Percentiles rank a stretch among this genome's conserved stretches.
These are phyloP conservation scores for Simmondsia chinensis DNA, from an alignment of 148 eudicot genomes.

Conservation along the genomic window DNA sequence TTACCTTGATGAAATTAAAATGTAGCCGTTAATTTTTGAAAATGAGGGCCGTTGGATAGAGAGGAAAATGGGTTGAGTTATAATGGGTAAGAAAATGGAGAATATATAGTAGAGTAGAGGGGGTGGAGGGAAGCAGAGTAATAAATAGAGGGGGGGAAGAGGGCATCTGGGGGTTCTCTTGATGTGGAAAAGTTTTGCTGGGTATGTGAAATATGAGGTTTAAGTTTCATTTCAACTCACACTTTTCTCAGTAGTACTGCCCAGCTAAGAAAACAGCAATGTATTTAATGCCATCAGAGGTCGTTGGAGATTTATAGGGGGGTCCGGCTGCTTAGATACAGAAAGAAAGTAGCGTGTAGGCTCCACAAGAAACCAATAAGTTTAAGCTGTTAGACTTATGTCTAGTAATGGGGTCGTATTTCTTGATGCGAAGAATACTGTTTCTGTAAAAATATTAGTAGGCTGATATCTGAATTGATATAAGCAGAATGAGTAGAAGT, in stretches of 20 bases:
- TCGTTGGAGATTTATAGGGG: conserved; percentile 42
- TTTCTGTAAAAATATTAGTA: no score
- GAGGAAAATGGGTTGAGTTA: neutral
- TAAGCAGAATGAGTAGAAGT: no score
- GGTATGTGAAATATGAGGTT: neutral
- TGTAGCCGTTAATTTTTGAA: neutral
- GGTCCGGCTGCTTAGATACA: no score
- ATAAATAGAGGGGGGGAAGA: conserved; percentile 36
- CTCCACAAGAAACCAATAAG: no score
- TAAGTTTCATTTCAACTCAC: neutral
- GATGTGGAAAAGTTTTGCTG: conserved; percentile 1
- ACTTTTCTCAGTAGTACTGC: neutral
- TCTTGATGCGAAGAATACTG: no score
- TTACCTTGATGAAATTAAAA: neutral
- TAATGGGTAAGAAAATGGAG: neutral
- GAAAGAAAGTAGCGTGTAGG: no score
- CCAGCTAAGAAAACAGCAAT: conserved; percentile 15
- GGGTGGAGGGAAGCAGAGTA: conserved; percentile 22
- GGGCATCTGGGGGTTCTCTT: no score
- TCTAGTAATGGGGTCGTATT: no score
- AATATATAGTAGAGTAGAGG: neutral
- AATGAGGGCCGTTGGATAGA: neutral
- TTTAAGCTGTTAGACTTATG: no score
- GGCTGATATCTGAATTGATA: no score
- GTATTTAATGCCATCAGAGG: conserved; percentile 67